Conservation (phyloP, 345 rosid species). For the Litchi chinensis region DNA sequence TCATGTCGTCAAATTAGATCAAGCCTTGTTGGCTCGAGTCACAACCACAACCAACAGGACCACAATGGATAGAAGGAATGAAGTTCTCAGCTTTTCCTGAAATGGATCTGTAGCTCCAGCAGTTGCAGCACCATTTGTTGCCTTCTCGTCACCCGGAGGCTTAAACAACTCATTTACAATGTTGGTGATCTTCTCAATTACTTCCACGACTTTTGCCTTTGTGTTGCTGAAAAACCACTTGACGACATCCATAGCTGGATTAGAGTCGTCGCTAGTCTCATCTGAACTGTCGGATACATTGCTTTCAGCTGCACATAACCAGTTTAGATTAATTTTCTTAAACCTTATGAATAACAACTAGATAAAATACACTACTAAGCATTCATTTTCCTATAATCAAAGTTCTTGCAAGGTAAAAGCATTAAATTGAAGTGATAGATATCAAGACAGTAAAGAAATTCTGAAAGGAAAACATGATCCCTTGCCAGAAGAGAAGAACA, state of each 20-base stretch:
- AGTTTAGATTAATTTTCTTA: not conserved
- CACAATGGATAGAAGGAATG: slow-evolving; percentile 66
- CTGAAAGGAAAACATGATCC: not conserved
- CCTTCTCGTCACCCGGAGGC: slow-evolving; percentile 34
- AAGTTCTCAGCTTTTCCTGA: slow-evolving; percentile 63
- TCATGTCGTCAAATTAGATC: slow-evolving; percentile 65
- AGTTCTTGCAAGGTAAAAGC: not conserved
- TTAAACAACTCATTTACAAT: slow-evolving; percentile 50
- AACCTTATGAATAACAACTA: not conserved
- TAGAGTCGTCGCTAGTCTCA: slow-evolving; percentile 36
- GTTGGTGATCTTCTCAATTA: slow-evolving; percentile 54
- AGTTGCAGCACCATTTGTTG: slow-evolving; percentile 19
- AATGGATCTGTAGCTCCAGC: slow-evolving; percentile 35
- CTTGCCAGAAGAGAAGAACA: not conserved
- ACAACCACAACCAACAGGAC: slow-evolving; percentile 76
- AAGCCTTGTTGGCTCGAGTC: slow-evolving; percentile 51
- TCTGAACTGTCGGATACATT: slow-evolving; percentile 28
- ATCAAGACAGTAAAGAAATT: not conserved
- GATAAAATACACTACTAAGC: not conserved
- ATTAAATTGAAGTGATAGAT: too few species aligned
- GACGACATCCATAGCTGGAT: slow-evolving; percentile 38
- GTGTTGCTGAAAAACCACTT: slow-evolving; percentile 60
- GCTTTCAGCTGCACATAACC: slow-evolving; percentile 31
- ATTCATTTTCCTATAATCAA: not conserved
- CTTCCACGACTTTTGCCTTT: slow-evolving; percentile 41